Percentiles rank a stretch among this genome's conserved stretches.
phyloP scores from a whole-genome alignment of 345 rosid genomes.

The Lumnitzera racemosa region DNA sequence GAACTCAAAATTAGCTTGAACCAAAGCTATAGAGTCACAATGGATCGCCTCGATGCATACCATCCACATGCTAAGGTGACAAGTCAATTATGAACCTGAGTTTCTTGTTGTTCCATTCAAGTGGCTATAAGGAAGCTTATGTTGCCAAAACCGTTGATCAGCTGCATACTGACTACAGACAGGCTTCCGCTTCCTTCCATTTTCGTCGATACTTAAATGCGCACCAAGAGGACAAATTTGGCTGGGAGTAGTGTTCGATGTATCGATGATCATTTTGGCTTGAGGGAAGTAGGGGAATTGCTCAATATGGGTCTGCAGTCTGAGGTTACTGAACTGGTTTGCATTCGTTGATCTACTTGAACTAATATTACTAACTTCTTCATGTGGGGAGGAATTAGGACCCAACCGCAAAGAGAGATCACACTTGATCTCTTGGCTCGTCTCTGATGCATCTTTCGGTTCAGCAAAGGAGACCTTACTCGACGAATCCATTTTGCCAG shows the following conservation, averaged over 20 bases:
- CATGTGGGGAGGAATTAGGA: constrained; percentile 24
- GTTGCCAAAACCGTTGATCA: constrained; percentile 21
- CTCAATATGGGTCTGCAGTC: constrained; percentile 7
- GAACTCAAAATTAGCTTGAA: background rate
- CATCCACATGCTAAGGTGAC: background rate
- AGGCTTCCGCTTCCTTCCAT: constrained; percentile 30
- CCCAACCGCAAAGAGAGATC: constrained; percentile 79
- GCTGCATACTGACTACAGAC: constrained; percentile 17
- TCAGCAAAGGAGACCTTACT: no score
- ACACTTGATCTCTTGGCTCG: constrained; percentile 25
- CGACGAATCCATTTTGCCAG: no score
- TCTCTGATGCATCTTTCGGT: background rate
- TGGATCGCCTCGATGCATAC: no score
- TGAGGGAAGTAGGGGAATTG: constrained; percentile 6
- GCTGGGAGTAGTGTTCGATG: constrained; percentile 7
- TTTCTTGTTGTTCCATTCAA: constrained; percentile 17
- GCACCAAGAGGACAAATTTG: constrained; percentile 10
- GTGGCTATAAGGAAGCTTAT: constrained; percentile 21
- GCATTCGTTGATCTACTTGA: constrained; percentile 20
- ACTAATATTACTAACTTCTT: constrained; percentile 13
- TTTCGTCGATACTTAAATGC: constrained; percentile 7
- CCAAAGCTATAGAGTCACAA: background rate
- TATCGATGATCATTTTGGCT: background rate
- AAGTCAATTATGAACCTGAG: constrained; percentile 20
- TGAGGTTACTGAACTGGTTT: constrained; percentile 13